Percentiles rank a stretch among this genome's conserved stretches.
phyloP scores from a whole-genome alignment of 192 early-diverging fungal species.

The Backusella westeae region DNA sequence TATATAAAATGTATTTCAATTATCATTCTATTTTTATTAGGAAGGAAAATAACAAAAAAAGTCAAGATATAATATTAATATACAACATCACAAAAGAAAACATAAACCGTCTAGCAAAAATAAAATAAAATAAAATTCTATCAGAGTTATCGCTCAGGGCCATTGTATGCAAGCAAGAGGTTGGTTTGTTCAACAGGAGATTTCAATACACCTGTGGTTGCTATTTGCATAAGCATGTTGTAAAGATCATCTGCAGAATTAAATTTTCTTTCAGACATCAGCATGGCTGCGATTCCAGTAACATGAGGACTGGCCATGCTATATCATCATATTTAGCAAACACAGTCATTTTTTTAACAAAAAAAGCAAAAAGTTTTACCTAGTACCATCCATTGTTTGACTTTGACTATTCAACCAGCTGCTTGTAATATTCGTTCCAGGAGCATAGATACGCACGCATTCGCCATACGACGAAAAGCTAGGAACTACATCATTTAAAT shows the following conservation, averaged over 20 bases:
- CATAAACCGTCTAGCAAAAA: neutral
- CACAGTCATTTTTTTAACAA: neutral
- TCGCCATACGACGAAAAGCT: slow-evolving; percentile 49
- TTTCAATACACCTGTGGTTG: slow-evolving; percentile 9
- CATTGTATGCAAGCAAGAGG: slow-evolving; percentile 8
- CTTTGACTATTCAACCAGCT: slow-evolving; percentile 29
- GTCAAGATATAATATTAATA: neutral
- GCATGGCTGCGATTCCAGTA: slow-evolving; percentile 43
- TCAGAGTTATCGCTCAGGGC: neutral
- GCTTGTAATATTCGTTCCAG: slow-evolving; percentile 53
- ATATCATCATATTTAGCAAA: neutral
- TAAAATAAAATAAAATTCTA: neutral
- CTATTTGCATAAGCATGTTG: slow-evolving; percentile 10
- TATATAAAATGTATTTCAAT: neutral
- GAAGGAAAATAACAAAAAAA: neutral
- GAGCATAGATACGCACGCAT: slow-evolving; percentile 64
- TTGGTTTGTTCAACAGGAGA: neutral
- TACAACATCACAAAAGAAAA: neutral
- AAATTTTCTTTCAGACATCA: slow-evolving; percentile 32
- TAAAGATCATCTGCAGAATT: slow-evolving; percentile 33
- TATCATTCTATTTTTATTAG: neutral
- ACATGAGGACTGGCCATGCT: slow-evolving; percentile 54
- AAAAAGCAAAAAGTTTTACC: slow-evolving; percentile 25
- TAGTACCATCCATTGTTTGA: slow-evolving; percentile 44
- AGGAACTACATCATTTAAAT: slow-evolving; percentile 40